A percentile compares a stretch with the other conserved stretches of the same genome.
Evolutionary conservation across 176 grass and related monocot genomes (phyloP).

Genomic region (Lolium perenne): DNA sequence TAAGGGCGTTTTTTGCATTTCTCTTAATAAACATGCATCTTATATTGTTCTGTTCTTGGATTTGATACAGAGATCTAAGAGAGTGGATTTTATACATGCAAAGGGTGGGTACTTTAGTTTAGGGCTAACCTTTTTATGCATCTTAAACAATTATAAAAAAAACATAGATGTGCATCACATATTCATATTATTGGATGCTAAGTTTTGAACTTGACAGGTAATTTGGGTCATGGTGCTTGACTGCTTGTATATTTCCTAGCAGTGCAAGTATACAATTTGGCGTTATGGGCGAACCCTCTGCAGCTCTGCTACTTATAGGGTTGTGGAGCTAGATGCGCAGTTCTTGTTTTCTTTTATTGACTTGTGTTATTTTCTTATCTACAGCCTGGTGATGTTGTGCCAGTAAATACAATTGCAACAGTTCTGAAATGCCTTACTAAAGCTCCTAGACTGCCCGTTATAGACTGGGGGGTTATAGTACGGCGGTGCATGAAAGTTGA

Average conservation of each 20-base stretch:
- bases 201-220: neutral
- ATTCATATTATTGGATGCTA: neutral
- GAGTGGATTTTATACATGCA: neutral
- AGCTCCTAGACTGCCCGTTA: constrained; percentile 75
- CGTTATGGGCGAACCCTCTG: too few species aligned
- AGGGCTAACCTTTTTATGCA: neutral
- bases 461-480: constrained; percentile 82
- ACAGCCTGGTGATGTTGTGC: constrained; percentile 49
- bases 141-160: neutral
- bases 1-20: constrained; percentile 34
- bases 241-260: neutral
- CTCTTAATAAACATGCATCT: neutral
- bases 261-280: neutral
- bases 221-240: constrained; percentile 1
- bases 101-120: neutral
- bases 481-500: constrained; percentile 78
- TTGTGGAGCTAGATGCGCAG: constrained; percentile 35
- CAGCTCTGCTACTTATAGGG: constrained; percentile 10
- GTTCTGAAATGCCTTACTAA: constrained; percentile 84
- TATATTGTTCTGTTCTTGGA: constrained; percentile 1
- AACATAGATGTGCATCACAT: neutral
- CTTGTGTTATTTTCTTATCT: constrained; percentile 40
- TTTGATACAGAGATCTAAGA: constrained; percentile 23
- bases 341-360: constrained; percentile 34
- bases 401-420: constrained; percentile 64